phyloP scores from a whole-genome alignment of 257 asterid genomes.

The Solanum sparsipilum region DNA sequence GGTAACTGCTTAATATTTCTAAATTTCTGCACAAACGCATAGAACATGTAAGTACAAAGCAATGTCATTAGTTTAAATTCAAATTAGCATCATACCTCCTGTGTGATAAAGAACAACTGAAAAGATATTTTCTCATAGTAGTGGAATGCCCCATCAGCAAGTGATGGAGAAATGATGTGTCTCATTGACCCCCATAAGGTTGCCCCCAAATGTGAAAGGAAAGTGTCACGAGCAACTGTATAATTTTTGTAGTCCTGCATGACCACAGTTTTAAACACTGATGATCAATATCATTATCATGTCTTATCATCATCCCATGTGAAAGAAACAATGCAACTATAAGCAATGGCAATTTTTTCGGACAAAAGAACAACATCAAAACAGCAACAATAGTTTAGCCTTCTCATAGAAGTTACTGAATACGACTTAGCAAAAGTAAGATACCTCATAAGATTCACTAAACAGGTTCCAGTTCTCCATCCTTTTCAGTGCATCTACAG shows the following conservation, averaged over 20 bases:
- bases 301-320: neutral
- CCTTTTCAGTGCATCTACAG: slow-evolving; percentile 85
- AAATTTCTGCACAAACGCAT: slow-evolving; percentile 44
- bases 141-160: slow-evolving; percentile 98
- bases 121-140: slow-evolving; percentile 87
- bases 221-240: slow-evolving; percentile 94
- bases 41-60: neutral
- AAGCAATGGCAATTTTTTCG: neutral
- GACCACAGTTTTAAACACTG: neutral
- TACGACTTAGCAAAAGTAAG: neutral
- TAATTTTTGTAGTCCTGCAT: slow-evolving; percentile 77
- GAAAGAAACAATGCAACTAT: neutral
- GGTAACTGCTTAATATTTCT: slow-evolving; percentile 55
- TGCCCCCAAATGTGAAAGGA: slow-evolving; percentile 96
- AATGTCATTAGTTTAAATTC: neutral
- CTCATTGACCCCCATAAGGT: slow-evolving; percentile 95
- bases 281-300: neutral
- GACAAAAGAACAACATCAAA: neutral
- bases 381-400: neutral
- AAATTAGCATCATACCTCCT: slow-evolving; percentile 48
- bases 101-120: slow-evolving; percentile 85
- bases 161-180: slow-evolving; percentile 87
- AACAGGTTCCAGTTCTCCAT: slow-evolving; percentile 98
- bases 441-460: slow-evolving; percentile 70
- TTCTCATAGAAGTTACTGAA: neutral